Evolutionary conservation across 331 rosid species (phyloP).

Genomic region (Quercus phellos): DNA sequence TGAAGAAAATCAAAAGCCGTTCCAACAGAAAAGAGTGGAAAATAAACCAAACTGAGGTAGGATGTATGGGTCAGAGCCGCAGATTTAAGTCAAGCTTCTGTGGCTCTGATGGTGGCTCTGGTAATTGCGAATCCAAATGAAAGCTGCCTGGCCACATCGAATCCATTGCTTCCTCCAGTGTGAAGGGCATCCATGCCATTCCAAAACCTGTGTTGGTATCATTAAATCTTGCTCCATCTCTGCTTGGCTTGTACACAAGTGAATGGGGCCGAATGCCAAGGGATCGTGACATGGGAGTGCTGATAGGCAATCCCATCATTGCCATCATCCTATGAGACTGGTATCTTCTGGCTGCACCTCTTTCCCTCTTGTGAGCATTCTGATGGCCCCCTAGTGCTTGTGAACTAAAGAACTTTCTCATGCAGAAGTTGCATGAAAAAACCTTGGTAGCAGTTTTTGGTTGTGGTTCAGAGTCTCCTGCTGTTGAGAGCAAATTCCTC

Average conservation of each 20-base stretch:
- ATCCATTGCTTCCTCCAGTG: constrained; percentile 45
- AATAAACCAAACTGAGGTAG: constrained; percentile 7
- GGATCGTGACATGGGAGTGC: constrained; percentile 47
- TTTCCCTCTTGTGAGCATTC: constrained; percentile 92
- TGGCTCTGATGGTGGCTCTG: constrained; percentile 40
- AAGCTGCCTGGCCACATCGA: constrained; percentile 95
- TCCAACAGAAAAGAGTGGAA: constrained; percentile 14
- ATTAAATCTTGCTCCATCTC: constrained; percentile 52
- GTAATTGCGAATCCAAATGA: constrained; percentile 44
- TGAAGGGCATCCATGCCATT: constrained; percentile 46
- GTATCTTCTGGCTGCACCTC: constrained; percentile 87
- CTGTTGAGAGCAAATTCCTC: constrained; percentile 34
- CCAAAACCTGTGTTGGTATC: constrained; percentile 43
- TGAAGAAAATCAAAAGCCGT: constrained; percentile 10
- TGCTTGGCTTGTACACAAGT: constrained; percentile 60
- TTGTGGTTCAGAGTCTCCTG: constrained; percentile 41
- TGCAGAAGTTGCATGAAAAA: constrained; percentile 93
- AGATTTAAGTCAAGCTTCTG: constrained; percentile 75
- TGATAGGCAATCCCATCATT: constrained; percentile 55
- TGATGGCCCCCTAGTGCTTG: constrained; percentile 98
- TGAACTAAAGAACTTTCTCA: constrained; percentile 84
- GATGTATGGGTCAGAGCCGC: constrained; percentile 44
- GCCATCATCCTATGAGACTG: constrained; percentile 74
- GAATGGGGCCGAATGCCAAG: constrained; percentile 79
- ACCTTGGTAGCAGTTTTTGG: constrained; percentile 48